Evolutionary conservation across 2,329 filamentous ascomycete genomes (phyloP), one percentile per base, ranked within the genome.

Genomic region (Apiospora aurea): DNA sequence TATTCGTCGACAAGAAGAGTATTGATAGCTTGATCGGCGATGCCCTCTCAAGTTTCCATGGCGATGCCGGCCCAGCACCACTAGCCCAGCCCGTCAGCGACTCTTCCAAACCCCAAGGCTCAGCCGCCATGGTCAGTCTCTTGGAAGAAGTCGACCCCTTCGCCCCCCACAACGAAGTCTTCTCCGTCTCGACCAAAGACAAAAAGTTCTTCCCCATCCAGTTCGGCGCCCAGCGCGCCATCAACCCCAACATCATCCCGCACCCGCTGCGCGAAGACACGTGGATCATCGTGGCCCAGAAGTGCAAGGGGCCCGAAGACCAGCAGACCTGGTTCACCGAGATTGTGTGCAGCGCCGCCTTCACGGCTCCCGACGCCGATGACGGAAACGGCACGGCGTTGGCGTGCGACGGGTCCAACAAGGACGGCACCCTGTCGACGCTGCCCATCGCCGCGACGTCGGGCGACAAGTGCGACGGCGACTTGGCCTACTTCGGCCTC

Each of bases 231-330:
- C 75, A 81, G 7, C 71, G 76, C 8, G 82, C 82, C 44, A 83
- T 87, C 71, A 90, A 90, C 72, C 88, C 89, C 21, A 90, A 87
- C 78, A 85, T 90, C 74, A 83, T 90, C 51, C 87, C 89, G 0
- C 89, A 90, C 76, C 88, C 87, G 2, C 79, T 76, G 1, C 76
- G 82, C 8, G 78, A 82, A 2, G 78, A 87, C 53, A 85, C 82
- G 1, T 90, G 84, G 83, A 84, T 87, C 72, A 82, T 90, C 34
- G 82, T 88, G 4, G 87, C 86, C 4, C 88, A 89, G 76, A 80
- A 81, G 69, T 76, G 81, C 26, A 78, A 81, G 16, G 73, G 74
- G 29, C 70, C 73, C n/a, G 74, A 75, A 29, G 73, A 79, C 6
- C 75, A 78, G 4, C 76, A 77, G 0, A 73, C 78, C 8, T 82